These are phyloP conservation scores for Acorus gramineus DNA, from an alignment of 106 monocot species.

Conservation along the genomic window DNA sequence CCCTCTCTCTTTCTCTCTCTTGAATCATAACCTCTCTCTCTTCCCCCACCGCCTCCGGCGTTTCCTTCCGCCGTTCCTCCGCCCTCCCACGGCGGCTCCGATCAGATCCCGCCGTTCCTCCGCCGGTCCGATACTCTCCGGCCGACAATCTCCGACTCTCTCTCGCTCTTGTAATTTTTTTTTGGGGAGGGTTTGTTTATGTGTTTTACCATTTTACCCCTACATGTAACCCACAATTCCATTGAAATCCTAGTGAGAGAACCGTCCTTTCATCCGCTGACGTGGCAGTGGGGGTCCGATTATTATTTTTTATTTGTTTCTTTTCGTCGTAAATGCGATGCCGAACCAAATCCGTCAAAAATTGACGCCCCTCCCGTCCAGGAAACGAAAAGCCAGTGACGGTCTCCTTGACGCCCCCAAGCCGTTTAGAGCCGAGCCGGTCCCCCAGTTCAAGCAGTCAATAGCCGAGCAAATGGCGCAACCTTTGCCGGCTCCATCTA, in stretches of 20 bases:
- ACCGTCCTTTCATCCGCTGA: slow-evolving; percentile 3
- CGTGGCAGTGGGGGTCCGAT: slow-evolving; percentile 12
- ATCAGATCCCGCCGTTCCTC: not conserved
- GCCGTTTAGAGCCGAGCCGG: slow-evolving; percentile 6
- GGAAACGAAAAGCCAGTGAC: slow-evolving; percentile 60
- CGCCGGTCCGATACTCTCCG: not conserved
- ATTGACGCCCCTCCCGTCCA: slow-evolving; percentile 12
- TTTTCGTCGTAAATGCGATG: slow-evolving; percentile 1
- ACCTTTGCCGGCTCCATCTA: not conserved
- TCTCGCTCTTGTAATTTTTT: not conserved
- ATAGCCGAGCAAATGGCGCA: not conserved
- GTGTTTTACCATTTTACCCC: not conserved
- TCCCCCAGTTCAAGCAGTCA: slow-evolving; percentile 5
- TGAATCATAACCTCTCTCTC: not conserved
- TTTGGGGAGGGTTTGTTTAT: not conserved
- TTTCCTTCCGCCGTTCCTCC: not conserved
- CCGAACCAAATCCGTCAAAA: slow-evolving; percentile 15
- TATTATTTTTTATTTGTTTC: too few species aligned
- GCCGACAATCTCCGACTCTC: not conserved
- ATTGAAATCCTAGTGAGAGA: not conserved
- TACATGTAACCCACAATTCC: not conserved
- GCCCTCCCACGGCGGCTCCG: not conserved
- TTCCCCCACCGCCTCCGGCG: not conserved
- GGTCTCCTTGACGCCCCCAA: slow-evolving; percentile 7
- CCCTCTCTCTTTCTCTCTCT: not conserved